Evolutionary conservation across 2,329 filamentous ascomycete species (phyloP), one percentile per base, ranked within the genome.

Genomic region (Sporothrix humicola): DNA sequence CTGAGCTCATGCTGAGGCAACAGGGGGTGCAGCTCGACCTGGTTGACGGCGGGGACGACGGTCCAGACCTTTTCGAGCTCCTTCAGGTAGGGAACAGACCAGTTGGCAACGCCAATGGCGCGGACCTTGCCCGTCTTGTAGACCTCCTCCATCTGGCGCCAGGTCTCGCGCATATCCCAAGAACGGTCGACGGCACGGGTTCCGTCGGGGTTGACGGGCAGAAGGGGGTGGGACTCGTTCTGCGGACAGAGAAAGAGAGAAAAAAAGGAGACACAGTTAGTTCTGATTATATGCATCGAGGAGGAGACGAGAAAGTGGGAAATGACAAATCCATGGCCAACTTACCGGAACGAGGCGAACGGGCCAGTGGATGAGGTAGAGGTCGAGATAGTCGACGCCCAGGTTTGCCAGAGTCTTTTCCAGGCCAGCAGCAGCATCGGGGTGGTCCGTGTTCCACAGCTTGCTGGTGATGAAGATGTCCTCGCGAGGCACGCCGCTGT

Each of bases 141-240:
- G n/a, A 90, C 81, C 73, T 83, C 84, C 81, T 91, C 89, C 87
- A 91, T 88, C 63, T 87, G 87, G 56, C 84, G 82, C 88, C 88
- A 89, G 23, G 89, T 91, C 42, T 75, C 48, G 48, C 66, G 52
- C 65, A 70, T 9, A 48, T 73, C 59, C 61, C 69, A 73, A n/a
- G 46, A 37, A 23, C 65, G 58, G 66, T 73, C 73, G 56, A 70
- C 66, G 13, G 71, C 23, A 3, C 72, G 72, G 26, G 72, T 69
- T 44, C 72, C 72, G 17, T 73, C 72, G 23, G 72, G 71, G 71
- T 72, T 74, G 48, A 73, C 72, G 8, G 72, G 72, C 17, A 73
- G 56, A 2, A 73, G 66, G 15, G 66, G 63, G 72, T 66, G 54
- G 59, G 73, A 63, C 15, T 70, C 71, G 20, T 74, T 72, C 31